Percentiles rank a stretch among this genome's conserved stretches.
Evolutionary conservation across 805 yeast genomes (phyloP).

Genomic region (Yamadazyma tumulicola): DNA sequence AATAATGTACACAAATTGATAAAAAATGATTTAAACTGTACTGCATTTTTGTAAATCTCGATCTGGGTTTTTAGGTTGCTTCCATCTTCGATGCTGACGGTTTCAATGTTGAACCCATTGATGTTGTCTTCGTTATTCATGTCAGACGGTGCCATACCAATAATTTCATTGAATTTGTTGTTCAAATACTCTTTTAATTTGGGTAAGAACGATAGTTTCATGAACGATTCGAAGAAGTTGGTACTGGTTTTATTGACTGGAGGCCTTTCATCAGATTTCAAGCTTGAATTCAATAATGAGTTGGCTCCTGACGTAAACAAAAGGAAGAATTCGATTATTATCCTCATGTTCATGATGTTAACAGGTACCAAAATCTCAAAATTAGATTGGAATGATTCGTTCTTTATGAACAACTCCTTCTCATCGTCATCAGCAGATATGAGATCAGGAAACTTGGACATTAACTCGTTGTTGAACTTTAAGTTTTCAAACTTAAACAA

Average conservation of each 20-base stretch:
- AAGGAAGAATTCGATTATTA: constrained; percentile 69
- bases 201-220: constrained; percentile 63
- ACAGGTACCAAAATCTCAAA: constrained; percentile 67
- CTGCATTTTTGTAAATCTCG: constrained; percentile 39
- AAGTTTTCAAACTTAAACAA: constrained; percentile 33
- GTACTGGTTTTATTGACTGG: constrained; percentile 19
- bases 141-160: constrained; percentile 3
- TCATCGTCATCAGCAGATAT: constrained; percentile 4
- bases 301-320: constrained; percentile 59
- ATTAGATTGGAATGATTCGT: constrained; percentile 51
- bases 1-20: constrained; percentile 47
- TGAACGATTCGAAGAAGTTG: constrained; percentile 57
- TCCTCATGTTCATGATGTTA: constrained; percentile 74
- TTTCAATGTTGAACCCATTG: constrained; percentile 1
- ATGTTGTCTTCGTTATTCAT: constrained; percentile 6
- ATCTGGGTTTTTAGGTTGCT: constrained; percentile 1
- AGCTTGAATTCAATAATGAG: constrained; percentile 1
- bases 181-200: constrained; percentile 56
- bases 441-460: constrained; percentile 10
- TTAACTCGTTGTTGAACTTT: constrained; percentile 1
- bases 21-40: constrained; percentile 46
- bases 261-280: constrained; percentile 2
- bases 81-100: neutral
- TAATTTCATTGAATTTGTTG: constrained; percentile 4
- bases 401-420: constrained; percentile 51